Percentiles rank a stretch among this genome's conserved stretches.
phyloP scores from a whole-genome alignment of 2,329 filamentous ascomycete species.

The Gaeumannomyces sp. region DNA sequence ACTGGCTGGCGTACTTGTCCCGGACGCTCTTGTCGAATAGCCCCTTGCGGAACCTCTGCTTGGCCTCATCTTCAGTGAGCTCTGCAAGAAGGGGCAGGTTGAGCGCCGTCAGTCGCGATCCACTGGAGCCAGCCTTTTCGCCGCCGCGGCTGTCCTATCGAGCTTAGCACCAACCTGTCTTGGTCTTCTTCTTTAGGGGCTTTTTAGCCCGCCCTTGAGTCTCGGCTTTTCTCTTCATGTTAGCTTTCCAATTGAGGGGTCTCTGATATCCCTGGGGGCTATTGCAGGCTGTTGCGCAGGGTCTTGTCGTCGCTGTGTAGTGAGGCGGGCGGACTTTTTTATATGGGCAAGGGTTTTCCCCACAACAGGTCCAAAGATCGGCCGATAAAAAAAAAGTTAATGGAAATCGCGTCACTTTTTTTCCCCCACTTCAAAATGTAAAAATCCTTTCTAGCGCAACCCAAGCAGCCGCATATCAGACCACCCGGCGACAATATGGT shows the following conservation, averaged over 20 bases:
- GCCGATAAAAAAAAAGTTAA: constrained; percentile 4
- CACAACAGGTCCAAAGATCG: constrained; percentile 9
- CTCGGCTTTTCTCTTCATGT: constrained; percentile 57
- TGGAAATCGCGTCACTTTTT: background rate
- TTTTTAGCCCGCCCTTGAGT: constrained; percentile 35
- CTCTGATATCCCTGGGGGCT: background rate
- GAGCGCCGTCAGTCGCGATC: constrained; percentile 9
- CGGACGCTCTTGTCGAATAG: constrained; percentile 58
- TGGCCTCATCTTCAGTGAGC: constrained; percentile 42
- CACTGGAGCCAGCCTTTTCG: background rate
- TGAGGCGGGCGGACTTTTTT: constrained; percentile 1
- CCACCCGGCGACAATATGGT: background rate
- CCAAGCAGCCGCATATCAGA: background rate
- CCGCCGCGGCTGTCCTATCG: background rate
- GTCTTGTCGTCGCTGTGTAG: background rate
- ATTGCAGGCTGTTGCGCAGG: no score
- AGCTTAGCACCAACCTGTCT: constrained; percentile 33
- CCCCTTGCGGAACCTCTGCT: constrained; percentile 56
- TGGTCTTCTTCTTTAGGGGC: constrained; percentile 47
- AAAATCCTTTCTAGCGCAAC: background rate
- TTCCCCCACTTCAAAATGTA: background rate
- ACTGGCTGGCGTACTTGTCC: constrained; percentile 52
- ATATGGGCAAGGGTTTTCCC: background rate
- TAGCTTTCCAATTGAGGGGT: constrained; percentile 22
- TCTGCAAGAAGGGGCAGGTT: constrained; percentile 26